Conservation (phyloP, 2,329 filamentous ascomycete genomes). For the Colletotrichum gigasporum region DNA sequence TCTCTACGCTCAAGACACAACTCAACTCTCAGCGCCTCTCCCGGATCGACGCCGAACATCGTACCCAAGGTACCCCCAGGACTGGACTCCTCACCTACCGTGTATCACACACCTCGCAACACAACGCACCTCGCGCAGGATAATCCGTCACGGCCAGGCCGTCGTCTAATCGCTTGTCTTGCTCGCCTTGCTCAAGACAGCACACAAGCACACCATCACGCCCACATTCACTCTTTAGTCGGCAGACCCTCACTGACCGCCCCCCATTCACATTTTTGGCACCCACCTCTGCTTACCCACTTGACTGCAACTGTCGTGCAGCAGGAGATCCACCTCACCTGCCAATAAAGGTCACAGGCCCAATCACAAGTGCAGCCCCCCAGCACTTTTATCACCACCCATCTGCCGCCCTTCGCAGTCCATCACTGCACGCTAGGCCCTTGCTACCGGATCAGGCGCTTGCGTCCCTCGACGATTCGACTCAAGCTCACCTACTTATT, state of each 20-base stretch:
- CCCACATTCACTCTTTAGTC: not conserved
- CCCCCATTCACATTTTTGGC: not conserved
- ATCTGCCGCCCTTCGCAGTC: conserved; percentile 15
- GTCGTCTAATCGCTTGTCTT: conserved; percentile 14
- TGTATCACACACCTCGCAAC: conserved; percentile 13
- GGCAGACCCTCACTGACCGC: conserved; percentile 6
- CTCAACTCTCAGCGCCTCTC: not conserved
- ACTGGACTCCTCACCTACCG: conserved; percentile 32
- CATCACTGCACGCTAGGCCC: conserved; percentile 7
- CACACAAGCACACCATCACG: conserved; percentile 1
- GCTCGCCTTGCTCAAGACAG: not conserved
- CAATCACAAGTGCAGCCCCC: conserved; percentile 28
- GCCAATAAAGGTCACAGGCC: conserved; percentile 18
- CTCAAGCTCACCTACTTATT: conserved; percentile 8
- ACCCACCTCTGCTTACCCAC: conserved; percentile 5
- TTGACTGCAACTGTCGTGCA: conserved; percentile 30
- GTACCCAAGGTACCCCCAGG: conserved; percentile 9
- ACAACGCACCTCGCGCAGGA: conserved; percentile 2
- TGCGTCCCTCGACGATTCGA: conserved; percentile 2
- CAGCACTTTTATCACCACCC: conserved; percentile 15
- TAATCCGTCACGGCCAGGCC: conserved; percentile 13
- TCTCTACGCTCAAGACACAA: conserved; percentile 12
- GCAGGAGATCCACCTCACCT: conserved; percentile 26
- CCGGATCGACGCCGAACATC: conserved; percentile 16
- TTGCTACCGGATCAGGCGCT: conserved; percentile 17